A percentile compares a stretch with the other conserved stretches of the same genome.
These are phyloP conservation scores for Rhizopogon vinicolor DNA, from an alignment of 768 basidiomycete species.

Conservation along the genomic window DNA sequence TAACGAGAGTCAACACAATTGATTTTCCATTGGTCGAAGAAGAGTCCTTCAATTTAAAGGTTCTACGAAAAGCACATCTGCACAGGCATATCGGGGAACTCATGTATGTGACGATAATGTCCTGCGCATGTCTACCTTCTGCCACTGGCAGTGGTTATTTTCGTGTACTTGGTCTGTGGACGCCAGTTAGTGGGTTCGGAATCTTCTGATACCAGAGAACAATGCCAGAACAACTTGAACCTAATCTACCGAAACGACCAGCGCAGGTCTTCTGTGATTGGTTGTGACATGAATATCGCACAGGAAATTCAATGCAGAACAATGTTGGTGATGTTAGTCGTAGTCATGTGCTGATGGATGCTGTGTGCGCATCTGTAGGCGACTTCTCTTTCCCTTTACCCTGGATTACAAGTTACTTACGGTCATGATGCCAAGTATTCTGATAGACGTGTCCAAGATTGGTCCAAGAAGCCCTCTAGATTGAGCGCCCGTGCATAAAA, in stretches of 20 bases:
- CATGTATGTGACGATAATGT: neutral
- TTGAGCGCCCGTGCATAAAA: neutral
- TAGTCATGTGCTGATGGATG: neutral
- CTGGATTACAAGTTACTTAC: neutral
- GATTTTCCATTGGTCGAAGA: too few species aligned
- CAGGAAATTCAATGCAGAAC: neutral
- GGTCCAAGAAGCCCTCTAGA: neutral
- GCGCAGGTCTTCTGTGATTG: neutral
- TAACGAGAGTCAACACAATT: too few species aligned
- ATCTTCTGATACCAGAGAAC: neutral
- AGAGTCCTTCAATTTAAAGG: neutral
- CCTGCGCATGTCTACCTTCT: neutral
- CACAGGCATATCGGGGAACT: neutral
- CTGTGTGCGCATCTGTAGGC: neutral
- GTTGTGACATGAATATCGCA: neutral
- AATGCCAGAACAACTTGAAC: neutral
- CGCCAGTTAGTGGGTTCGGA: too few species aligned
- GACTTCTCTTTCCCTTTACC: neutral
- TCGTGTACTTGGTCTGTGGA: neutral
- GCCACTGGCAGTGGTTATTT: too few species aligned
- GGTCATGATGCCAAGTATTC: neutral
- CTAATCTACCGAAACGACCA: neutral
- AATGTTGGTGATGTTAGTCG: too few species aligned
- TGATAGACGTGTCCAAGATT: neutral
- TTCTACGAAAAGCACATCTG: neutral